A percentile compares a stretch with the other conserved stretches of the same genome.
Conservation (phyloP, 116 monocot species). For the Trichopus zeylanicus region DNA sequence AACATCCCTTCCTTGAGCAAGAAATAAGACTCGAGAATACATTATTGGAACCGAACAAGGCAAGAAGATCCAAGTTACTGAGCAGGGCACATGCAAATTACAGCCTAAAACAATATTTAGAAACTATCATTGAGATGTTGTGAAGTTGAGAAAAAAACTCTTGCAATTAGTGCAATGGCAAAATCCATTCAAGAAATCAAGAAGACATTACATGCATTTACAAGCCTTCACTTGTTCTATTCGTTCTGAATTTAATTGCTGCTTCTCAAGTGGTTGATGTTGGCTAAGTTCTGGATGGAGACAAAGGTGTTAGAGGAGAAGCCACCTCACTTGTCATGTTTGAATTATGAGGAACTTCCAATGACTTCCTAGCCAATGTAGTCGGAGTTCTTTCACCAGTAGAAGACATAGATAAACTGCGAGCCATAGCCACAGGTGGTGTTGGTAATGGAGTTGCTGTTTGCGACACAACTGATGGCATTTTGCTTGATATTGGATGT, state of each 20-base stretch:
- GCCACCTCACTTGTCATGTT: constrained; percentile 7
- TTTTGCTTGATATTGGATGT: constrained; percentile 5
- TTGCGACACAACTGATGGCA: constrained; percentile 4
- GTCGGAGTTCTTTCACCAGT: constrained; percentile 33
- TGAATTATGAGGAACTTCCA: constrained; percentile 18
- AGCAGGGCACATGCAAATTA: too few species aligned
- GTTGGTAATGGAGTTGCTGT: constrained; percentile 52
- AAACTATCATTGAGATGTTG: too few species aligned
- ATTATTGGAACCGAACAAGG: too few species aligned
- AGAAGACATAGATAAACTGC: constrained; percentile 67
- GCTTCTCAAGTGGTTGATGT: not conserved
- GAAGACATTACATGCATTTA: too few species aligned
- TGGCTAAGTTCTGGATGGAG: constrained; percentile 6
- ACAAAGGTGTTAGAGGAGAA: constrained; percentile 35
- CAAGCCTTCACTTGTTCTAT: too few species aligned
- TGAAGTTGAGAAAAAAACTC: too few species aligned
- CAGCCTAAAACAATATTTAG: too few species aligned
- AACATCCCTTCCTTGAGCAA: too few species aligned
- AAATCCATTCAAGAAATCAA: too few species aligned
- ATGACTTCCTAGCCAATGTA: constrained; percentile 11
- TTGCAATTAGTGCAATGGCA: too few species aligned
- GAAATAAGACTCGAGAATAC: too few species aligned
- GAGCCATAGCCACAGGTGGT: constrained; percentile 46
- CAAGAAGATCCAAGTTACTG: too few species aligned
- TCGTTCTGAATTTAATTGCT: not conserved